Evolutionary conservation across 306 rosid species (phyloP), one percentile per base, ranked within the genome.

Genomic region (Lathyrus sativus): DNA sequence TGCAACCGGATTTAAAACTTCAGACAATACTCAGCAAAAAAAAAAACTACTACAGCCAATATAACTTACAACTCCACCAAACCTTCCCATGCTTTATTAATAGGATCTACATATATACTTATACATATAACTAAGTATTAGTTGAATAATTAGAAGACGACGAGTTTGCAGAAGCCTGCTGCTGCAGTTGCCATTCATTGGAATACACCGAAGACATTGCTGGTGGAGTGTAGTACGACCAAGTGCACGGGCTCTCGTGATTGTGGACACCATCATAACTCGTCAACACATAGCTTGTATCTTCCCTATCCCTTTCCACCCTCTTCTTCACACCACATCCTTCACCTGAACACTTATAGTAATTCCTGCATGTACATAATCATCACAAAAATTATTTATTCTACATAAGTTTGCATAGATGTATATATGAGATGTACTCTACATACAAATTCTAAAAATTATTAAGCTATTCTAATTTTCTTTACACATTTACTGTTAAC

Each of bases 301-400:
- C 96, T 1, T 89, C 81, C 19, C 75, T 68, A 15, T 89, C 98
- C 72, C 96, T 92, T 63, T 92, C 90, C 28, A 89, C 95, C 50
- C 89, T 84, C 76, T 89, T 92, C 85, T 92, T 89, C 61, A 89
- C 98, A 35, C 7, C 11, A 76, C 95, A 92, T 19, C 88, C 88
- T 68, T 63, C 92, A 63, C 77, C 75, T 57, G 86, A 78, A 74
- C 98, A 92, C 80, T 89, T 92, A 70, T 85, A 92, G 74, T 89
- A 92, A 71, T 92, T 89, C 82, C 96, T 91, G 85, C 51, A 62
- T 59, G 44, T 26, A 3, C 29, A 26, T 26, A 26, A 26, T 26
- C 29, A 26, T 26, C 29, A 24, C 1, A 24, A 24, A 24, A 26
- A 26, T 26, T 26, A 26, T 26, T 26, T 3, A 26, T 26, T 26